These are phyloP conservation scores for Betula pendula DNA, from an alignment of 306 rosid genomes.

Conservation along the genomic window DNA sequence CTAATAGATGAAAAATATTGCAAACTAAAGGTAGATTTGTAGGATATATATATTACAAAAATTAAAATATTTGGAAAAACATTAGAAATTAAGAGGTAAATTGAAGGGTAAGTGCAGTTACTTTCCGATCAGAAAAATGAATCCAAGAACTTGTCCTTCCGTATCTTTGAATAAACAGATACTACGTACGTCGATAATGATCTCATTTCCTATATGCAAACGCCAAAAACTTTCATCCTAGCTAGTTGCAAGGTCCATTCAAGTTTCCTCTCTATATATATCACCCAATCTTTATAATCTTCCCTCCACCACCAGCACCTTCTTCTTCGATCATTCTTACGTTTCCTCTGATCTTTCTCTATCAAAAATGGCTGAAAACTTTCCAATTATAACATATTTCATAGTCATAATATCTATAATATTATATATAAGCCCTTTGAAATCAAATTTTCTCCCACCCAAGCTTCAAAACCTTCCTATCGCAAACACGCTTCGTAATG, in stretches of 20 bases:
- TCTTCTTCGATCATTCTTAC: slow-evolving; percentile 11
- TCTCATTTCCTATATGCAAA: slow-evolving; percentile 22
- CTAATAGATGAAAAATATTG: too few relatives aligned
- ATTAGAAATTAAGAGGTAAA: too few relatives aligned
- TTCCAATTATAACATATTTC: slow-evolving; percentile 29
- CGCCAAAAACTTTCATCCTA: neutral
- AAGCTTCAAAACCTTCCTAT: slow-evolving; percentile 13
- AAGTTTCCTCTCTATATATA: slow-evolving; percentile 26
- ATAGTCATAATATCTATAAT: slow-evolving; percentile 29
- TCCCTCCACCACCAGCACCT: neutral
- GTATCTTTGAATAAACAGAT: slow-evolving; percentile 41
- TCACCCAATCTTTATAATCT: neutral
- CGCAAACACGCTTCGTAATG: slow-evolving; percentile 40
- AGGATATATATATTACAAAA: too few relatives aligned
- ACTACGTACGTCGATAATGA: slow-evolving; percentile 21
- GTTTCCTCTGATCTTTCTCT: neutral
- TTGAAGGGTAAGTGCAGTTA: too few relatives aligned
- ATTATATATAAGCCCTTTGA: slow-evolving; percentile 38
- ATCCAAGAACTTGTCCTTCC: slow-evolving; percentile 38
- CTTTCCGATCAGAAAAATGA: too few relatives aligned
- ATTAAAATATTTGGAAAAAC: too few relatives aligned
- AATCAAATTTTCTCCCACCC: slow-evolving; percentile 27
- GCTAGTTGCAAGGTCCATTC: too few relatives aligned
- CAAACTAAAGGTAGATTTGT: too few relatives aligned
- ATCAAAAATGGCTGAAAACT: slow-evolving; percentile 39